These are phyloP conservation scores for Aleurites moluccanus DNA, from an alignment of 441 rosid species.

Conservation along the genomic window DNA sequence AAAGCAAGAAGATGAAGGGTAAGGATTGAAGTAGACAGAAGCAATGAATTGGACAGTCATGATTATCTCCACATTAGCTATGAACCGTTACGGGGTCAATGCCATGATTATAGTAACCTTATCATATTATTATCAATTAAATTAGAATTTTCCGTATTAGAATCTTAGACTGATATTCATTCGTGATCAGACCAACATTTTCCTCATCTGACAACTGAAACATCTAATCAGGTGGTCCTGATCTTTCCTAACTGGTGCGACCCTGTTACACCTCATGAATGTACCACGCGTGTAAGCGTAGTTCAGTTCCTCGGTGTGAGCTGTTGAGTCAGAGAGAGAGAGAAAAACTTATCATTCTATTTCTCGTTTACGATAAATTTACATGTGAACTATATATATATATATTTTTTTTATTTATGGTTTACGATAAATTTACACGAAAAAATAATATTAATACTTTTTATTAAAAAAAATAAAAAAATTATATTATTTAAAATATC, in stretches of 20 bases:
- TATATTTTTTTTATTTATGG: no score
- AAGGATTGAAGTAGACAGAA: slow-evolving; percentile 12
- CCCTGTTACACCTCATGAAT: slow-evolving; percentile 4
- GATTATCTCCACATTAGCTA: slow-evolving; percentile 42
- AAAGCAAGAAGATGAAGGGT: background rate
- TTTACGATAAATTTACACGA: no score
- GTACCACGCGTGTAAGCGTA: slow-evolving; percentile 1
- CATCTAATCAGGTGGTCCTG: slow-evolving; percentile 8
- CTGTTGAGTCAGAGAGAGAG: background rate
- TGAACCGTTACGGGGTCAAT: slow-evolving; percentile 37
- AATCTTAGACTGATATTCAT: no score
- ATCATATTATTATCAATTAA: background rate
- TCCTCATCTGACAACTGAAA: background rate
- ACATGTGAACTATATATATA: slow-evolving; percentile 13
- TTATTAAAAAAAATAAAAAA: no score
- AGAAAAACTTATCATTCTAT: background rate
- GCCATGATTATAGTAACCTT: slow-evolving; percentile 24
- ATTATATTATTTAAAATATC: no score
- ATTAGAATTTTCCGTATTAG: no score
- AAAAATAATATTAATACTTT: no score
- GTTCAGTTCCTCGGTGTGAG: background rate
- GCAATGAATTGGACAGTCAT: slow-evolving; percentile 35
- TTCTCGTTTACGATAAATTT: background rate
- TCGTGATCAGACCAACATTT: background rate
- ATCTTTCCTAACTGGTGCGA: background rate